Evolutionary conservation across 495 filamentous ascomycete species (phyloP).

Genomic region (Patellaria atrata): DNA sequence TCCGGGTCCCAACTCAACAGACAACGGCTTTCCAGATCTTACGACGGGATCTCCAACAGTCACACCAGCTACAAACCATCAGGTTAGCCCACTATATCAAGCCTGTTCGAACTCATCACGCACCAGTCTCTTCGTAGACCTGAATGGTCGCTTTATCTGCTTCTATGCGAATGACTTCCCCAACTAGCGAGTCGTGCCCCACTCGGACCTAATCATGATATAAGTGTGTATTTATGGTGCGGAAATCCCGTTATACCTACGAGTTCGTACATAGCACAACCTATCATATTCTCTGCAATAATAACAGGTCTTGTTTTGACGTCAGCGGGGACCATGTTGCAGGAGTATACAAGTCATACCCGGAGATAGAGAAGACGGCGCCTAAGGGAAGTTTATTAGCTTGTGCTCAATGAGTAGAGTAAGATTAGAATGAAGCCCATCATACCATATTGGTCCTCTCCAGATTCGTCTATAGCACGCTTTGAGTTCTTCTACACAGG

Average conservation of each 20-base stretch:
- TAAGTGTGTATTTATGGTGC: background rate
- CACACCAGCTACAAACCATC: constrained; percentile 54
- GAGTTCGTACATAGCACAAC: constrained; percentile 99
- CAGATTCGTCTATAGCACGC: constrained; percentile 24
- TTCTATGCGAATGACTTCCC: constrained; percentile 96
- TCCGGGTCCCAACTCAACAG: constrained; percentile 92
- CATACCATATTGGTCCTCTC: constrained; percentile 43
- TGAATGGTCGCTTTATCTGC: constrained; percentile 92
- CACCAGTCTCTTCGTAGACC: constrained; percentile 98
- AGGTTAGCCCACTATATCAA: background rate
- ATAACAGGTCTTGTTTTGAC: constrained; percentile 64
- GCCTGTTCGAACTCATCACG: constrained; percentile 7
- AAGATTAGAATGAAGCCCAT: constrained; percentile 2
- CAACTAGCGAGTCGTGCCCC: constrained; percentile 75
- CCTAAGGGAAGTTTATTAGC: constrained; percentile 29
- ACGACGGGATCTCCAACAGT: constrained; percentile 88
- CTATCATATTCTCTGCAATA: constrained; percentile 94
- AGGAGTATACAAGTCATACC: constrained; percentile 35
- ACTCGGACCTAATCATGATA: constrained; percentile 53
- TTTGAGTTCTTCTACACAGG: constrained; percentile 14
- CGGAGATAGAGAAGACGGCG: constrained; percentile 70
- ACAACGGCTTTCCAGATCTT: constrained; percentile 85
- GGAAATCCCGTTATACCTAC: constrained; percentile 42
- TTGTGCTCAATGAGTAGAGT: constrained; percentile 7
- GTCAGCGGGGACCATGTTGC: constrained; percentile 18